These are phyloP conservation scores for Flaveria sonorensis DNA, from an alignment of 129 eudicot species.

Conservation along the genomic window DNA sequence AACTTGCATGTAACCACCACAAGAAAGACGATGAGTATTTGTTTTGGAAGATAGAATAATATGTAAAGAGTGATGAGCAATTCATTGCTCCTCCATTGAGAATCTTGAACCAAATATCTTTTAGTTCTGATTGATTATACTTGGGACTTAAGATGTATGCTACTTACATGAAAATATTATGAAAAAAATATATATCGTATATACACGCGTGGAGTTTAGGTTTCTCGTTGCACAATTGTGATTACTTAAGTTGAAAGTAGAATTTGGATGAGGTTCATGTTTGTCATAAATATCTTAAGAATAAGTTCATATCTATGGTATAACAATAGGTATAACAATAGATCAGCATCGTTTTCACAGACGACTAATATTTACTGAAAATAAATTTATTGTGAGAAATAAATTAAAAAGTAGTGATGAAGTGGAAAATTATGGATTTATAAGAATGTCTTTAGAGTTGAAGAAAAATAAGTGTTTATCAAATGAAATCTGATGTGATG, in stretches of 20 bases:
- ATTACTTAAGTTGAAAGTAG: not conserved
- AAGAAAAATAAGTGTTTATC: too few species aligned
- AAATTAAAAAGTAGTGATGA: too few species aligned
- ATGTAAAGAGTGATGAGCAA: conserved; percentile 31
- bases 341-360: too few species aligned
- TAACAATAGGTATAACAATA: too few species aligned
- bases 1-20: conserved; percentile 20
- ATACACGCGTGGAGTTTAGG: not conserved
- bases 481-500: too few species aligned
- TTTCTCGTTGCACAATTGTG: not conserved
- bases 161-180: not conserved
- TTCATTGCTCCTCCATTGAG: conserved; percentile 32
- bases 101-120: conserved; percentile 20
- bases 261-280: not conserved
- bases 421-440: too few species aligned
- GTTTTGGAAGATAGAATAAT: conserved; percentile 34
- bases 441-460: too few species aligned
- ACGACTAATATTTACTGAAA: too few species aligned
- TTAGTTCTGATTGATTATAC: conserved; percentile 12
- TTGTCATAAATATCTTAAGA: too few species aligned
- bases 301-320: too few species aligned
- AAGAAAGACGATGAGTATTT: conserved; percentile 35
- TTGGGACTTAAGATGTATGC: not conserved
- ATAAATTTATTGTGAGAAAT: too few species aligned
- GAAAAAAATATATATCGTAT: conserved; percentile 2